phyloP scores from a whole-genome alignment of 805 yeast genomes.

The Saturnispora kantuleensis region DNA sequence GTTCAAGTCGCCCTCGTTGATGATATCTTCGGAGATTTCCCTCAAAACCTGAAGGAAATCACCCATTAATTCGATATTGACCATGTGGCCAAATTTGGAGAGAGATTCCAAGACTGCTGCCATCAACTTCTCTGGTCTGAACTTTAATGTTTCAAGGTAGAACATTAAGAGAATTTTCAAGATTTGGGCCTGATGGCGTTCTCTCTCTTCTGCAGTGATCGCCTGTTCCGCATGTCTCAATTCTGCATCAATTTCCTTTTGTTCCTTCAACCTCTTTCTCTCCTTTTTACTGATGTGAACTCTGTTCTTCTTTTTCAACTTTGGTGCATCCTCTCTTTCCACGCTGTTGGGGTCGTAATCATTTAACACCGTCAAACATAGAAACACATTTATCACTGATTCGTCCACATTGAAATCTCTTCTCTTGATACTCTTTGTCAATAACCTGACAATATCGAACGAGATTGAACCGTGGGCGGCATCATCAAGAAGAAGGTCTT shows the following conservation, averaged over 20 bases:
- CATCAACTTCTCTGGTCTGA: slow-evolving; percentile 53
- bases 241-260: slow-evolving; percentile 82
- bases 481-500: slow-evolving; percentile 66
- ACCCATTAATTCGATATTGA: slow-evolving; percentile 85
- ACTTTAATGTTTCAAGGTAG: slow-evolving; percentile 68
- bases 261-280: slow-evolving; percentile 77
- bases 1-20: slow-evolving; percentile 34
- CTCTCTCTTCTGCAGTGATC: slow-evolving; percentile 80
- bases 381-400: slow-evolving; percentile 60
- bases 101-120: slow-evolving; percentile 88
- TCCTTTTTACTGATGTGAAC: slow-evolving; percentile 88
- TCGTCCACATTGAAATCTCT: slow-evolving; percentile 78
- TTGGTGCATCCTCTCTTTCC: slow-evolving; percentile 36
- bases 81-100: slow-evolving; percentile 83
- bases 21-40: slow-evolving; percentile 55
- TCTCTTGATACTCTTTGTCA: slow-evolving; percentile 61
- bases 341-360: slow-evolving; percentile 64
- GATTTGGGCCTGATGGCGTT: slow-evolving; percentile 73
- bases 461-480: slow-evolving; percentile 71
- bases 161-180: slow-evolving; percentile 61
- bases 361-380: slow-evolving; percentile 54
- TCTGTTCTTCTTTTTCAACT: slow-evolving; percentile 74
- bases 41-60: slow-evolving; percentile 84
- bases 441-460: slow-evolving; percentile 56
- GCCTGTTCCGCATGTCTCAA: slow-evolving; percentile 79